Evolutionary conservation across 1,284 basidiomycete species (phyloP).

Genomic region (Heterobasidion annosum): DNA sequence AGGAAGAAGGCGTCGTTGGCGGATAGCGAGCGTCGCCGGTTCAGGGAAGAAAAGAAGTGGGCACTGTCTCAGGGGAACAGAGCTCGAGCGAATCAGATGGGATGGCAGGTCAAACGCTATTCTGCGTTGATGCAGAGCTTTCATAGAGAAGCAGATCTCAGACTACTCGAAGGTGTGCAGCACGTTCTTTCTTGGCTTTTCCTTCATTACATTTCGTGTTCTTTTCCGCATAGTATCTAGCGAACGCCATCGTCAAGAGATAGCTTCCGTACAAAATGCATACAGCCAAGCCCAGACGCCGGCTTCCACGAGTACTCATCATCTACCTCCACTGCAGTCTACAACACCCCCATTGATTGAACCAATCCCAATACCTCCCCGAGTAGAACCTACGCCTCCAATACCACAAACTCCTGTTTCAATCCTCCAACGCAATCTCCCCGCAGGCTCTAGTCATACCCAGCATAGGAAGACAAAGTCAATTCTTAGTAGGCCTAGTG

Average conservation of each 20-base stretch:
- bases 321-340: not conserved
- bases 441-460: slow-evolving; percentile 9
- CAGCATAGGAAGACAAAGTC: slow-evolving; percentile 11
- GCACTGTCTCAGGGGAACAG: slow-evolving; percentile 66
- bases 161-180: slow-evolving; percentile 53
- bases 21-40: slow-evolving; percentile 70
- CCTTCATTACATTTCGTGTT: not conserved
- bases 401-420: slow-evolving; percentile 2
- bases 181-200: not conserved
- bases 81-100: slow-evolving; percentile 65
- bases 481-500: slow-evolving; percentile 12
- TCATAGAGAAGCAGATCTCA: slow-evolving; percentile 67
- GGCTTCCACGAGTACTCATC: not conserved
- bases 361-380: not conserved
- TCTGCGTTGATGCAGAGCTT: slow-evolving; percentile 73
- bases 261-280: slow-evolving; percentile 7
- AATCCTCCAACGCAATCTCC: slow-evolving; percentile 1
- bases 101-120: slow-evolving; percentile 74
- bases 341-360: not conserved
- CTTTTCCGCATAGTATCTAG: slow-evolving; percentile 7
- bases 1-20: slow-evolving; percentile 69
- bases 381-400: not conserved
- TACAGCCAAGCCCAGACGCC: slow-evolving; percentile 9
- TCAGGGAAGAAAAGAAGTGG: slow-evolving; percentile 80
- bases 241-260: slow-evolving; percentile 10